Base-by-base conservation (phyloP, 768 basidiomycete species). In the Guyanaporus albipodus region DNA sequence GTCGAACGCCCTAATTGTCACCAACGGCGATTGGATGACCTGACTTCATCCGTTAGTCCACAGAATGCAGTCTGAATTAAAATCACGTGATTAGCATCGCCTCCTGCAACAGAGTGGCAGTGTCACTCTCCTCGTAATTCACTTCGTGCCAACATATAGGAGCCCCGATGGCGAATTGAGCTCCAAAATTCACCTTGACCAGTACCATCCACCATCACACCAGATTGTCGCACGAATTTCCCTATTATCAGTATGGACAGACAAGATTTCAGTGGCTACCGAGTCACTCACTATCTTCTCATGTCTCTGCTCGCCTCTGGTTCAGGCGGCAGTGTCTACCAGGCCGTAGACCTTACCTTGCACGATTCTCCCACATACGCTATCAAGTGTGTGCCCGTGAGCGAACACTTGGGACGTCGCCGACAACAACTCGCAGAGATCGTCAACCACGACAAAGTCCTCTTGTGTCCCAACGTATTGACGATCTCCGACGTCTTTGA, bases 321-420 rank as follows among this genome's bases (percentile, higher is more conserved):
- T 28, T 82, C 84, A 7, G 86, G 84, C 48, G 88, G 88, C 39
- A 79, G 79, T 42, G 87, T 91, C 55, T 89, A 91, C 67, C 77
- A 75, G 52, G 88, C 85, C 27, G 63, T 82, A 40, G 83, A 87
- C 58, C 59, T 66, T 24, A 60, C 63, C 26, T 70, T 70, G 41
- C 59, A 67, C 24, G 58, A 56, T 21, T 63, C 71, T 32, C 52
- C 63, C 42, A 73, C 70, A 57, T 80, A 77, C 51, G 87, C 88
- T 31, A 78, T 91, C 67, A 92, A 92, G 67, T 89, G 87, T 60
- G 70, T 89, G 27, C 72, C 73, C 54, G 76, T 76, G 52, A 70
- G 72, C 6, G 70, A 68, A 21, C 63, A 75, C 46, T 73, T 77
- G 36, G 68, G 72, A 39, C 76, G 80, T 50, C 75, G 74, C 27